Conservation (phyloP, 345 rosid genomes). For the Populus nigra region DNA sequence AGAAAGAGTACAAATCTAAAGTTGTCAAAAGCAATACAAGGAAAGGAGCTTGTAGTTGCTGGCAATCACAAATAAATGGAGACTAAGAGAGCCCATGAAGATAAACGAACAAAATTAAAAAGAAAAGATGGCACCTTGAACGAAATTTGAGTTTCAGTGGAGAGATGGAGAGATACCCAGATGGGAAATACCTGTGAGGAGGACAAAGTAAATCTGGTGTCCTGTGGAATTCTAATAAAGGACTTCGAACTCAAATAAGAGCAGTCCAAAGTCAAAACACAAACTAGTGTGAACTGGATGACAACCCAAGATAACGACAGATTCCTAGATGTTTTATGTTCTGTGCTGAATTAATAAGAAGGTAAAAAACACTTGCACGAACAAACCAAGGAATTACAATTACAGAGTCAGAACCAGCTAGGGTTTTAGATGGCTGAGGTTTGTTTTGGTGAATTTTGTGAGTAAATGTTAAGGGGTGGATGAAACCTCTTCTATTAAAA, state of each 20-base stretch:
- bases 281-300: slow-evolving; percentile 27
- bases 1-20: background rate
- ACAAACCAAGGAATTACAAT: background rate
- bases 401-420: background rate
- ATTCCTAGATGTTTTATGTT: slow-evolving; percentile 16
- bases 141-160: slow-evolving; percentile 12
- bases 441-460: background rate
- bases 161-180: slow-evolving; percentile 3
- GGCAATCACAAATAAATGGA: background rate
- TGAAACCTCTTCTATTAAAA: background rate
- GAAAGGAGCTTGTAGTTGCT: background rate
- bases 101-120: background rate
- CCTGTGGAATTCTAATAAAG: background rate
- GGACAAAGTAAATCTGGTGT: slow-evolving; percentile 15
- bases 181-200: slow-evolving; percentile 6
- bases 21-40: slow-evolving; percentile 5
- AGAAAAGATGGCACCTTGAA: slow-evolving; percentile 34
- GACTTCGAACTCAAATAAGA: background rate
- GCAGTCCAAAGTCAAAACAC: slow-evolving; percentile 16
- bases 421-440: background rate
- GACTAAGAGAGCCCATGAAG: background rate
- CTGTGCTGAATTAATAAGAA: background rate
- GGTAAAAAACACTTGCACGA: background rate
- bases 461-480: background rate
- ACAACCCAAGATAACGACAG: slow-evolving; percentile 28